These are phyloP conservation scores for Aspergillus terreus DNA, from an alignment of 2,329 filamentous ascomycete genomes.

Conservation along the genomic window DNA sequence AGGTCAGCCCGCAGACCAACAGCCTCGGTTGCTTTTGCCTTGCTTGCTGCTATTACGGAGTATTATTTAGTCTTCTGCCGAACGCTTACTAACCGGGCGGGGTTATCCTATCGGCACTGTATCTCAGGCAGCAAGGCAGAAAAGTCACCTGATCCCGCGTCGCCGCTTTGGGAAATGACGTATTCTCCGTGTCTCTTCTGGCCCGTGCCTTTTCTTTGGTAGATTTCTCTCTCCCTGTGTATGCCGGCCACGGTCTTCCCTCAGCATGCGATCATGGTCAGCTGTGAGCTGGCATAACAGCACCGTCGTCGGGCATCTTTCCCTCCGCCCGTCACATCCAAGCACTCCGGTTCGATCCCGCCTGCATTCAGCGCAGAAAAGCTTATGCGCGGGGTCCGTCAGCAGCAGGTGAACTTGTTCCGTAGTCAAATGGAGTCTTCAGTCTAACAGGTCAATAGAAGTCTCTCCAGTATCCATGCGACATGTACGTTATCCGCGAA, in stretches of 20 bases:
- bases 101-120: background rate
- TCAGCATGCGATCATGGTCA: background rate
- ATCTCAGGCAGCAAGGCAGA: background rate
- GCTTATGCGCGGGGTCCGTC: background rate
- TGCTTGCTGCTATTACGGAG: too few relatives aligned
- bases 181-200: background rate
- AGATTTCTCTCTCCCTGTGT: background rate
- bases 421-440: background rate
- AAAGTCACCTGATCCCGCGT: slow-evolving; percentile 3
- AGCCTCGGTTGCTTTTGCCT: slow-evolving; percentile 11
- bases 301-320: background rate
- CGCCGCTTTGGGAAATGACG: background rate
- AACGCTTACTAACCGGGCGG: slow-evolving; percentile 9
- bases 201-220: background rate
- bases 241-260: background rate
- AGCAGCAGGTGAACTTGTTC: background rate
- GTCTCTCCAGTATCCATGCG: background rate
- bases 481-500: background rate
- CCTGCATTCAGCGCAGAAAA: background rate
- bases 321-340: background rate
- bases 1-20: background rate
- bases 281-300: background rate
- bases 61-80: background rate
- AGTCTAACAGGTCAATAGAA: background rate
- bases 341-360: background rate